Evolutionary conservation across 2,329 filamentous ascomycete species (phyloP).

Genomic region (Nemania sp.): DNA sequence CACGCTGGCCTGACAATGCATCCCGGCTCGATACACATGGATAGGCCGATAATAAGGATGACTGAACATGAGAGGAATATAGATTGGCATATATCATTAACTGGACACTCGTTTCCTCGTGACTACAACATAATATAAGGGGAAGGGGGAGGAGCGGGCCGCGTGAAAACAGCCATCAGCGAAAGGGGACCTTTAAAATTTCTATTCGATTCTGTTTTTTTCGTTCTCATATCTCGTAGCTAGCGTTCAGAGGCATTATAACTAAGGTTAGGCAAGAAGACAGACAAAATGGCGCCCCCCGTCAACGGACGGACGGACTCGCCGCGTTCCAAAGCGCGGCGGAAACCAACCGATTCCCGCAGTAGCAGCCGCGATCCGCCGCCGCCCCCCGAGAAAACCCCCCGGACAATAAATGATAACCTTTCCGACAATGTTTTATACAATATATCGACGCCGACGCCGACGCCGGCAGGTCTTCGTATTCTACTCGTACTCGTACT

Average conservation of each 20-base stretch:
- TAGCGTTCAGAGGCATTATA: slow-evolving; percentile 10
- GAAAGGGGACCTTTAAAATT: neutral
- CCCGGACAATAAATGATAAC: slow-evolving; percentile 7
- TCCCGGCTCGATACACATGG: neutral
- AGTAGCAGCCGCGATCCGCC: neutral
- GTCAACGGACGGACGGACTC: neutral
- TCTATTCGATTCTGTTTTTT: neutral
- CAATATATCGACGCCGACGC: slow-evolving; percentile 1
- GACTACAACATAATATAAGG: neutral
- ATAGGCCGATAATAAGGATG: neutral
- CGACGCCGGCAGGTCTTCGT: slow-evolving; percentile 2
- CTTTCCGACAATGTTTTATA: slow-evolving; percentile 10
- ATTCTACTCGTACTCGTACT: slow-evolving; percentile 7
- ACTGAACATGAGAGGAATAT: neutral
- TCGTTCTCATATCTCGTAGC: slow-evolving; percentile 20
- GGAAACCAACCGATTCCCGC: neutral
- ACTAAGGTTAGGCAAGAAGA: too few relatives aligned
- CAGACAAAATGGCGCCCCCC: neutral
- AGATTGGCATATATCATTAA: neutral
- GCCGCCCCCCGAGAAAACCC: neutral
- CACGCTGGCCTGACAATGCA: neutral
- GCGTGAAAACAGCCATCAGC: neutral
- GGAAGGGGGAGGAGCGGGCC: neutral
- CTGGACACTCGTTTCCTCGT: neutral
- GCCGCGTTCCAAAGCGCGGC: neutral